These are phyloP conservation scores for Amylocarpus encephaloides DNA, from an alignment of 2,329 filamentous ascomycete species.

Conservation along the genomic window DNA sequence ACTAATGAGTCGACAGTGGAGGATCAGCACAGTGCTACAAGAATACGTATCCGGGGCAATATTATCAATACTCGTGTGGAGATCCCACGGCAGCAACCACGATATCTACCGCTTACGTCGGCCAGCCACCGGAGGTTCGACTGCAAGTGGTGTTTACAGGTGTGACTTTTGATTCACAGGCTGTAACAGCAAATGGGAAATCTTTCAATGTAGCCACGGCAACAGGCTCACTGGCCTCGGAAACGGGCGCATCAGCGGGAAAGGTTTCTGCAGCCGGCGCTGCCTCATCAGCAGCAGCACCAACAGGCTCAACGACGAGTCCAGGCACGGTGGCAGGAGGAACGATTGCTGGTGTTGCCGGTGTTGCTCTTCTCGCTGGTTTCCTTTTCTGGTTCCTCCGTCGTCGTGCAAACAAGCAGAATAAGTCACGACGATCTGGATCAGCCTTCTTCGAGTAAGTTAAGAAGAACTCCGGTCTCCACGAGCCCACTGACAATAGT, in stretches of 20 bases:
- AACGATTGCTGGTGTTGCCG: constrained; percentile 18
- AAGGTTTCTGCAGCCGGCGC: constrained; percentile 4
- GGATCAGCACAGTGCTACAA: constrained; percentile 22
- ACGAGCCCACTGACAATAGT: background rate
- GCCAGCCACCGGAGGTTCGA: constrained; percentile 22
- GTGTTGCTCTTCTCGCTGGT: constrained; percentile 14
- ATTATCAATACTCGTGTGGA: constrained; percentile 27
- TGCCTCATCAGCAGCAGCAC: background rate
- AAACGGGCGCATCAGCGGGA: constrained; percentile 1
- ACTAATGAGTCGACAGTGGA: constrained; percentile 20
- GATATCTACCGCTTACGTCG: constrained; percentile 23
- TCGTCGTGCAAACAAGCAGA: constrained; percentile 9
- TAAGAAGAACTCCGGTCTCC: background rate
- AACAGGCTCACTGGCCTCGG: background rate
- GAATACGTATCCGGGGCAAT: constrained; percentile 25
- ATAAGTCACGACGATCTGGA: constrained; percentile 4
- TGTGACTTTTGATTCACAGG: constrained; percentile 19
- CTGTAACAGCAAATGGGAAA: constrained; percentile 3
- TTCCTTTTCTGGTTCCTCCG: constrained; percentile 16
- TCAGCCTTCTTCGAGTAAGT: constrained; percentile 16
- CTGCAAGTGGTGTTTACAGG: constrained; percentile 28
- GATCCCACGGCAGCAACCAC: constrained; percentile 18
- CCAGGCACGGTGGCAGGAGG: constrained; percentile 20
- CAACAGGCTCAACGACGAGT: constrained; percentile 8
- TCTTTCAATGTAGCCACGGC: constrained; percentile 5